These are phyloP conservation scores for Sporothrix curviconia DNA, from an alignment of 2,329 filamentous ascomycete genomes.

Conservation along the genomic window DNA sequence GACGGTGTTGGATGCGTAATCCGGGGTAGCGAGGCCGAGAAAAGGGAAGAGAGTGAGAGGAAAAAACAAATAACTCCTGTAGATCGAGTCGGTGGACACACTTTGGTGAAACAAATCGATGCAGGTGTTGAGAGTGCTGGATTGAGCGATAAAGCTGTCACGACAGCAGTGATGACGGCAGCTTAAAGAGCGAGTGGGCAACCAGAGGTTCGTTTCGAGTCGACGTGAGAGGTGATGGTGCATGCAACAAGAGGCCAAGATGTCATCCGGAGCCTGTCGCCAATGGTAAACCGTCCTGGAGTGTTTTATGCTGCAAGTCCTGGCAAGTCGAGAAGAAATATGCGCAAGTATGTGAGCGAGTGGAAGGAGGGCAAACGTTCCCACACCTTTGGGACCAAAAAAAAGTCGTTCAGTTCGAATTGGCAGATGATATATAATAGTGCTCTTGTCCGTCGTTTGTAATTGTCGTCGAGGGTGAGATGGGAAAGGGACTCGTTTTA, in stretches of 20 bases:
- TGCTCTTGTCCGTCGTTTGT: background rate
- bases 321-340: background rate
- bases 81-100: too few relatives aligned
- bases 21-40: background rate
- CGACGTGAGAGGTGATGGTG: background rate
- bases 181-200: background rate
- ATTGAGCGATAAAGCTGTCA: constrained; percentile 3
- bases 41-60: background rate
- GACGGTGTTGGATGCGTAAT: background rate
- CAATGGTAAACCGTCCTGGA: background rate
- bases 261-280: background rate
- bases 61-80: too few relatives aligned
- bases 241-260: background rate
- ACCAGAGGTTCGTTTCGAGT: too few relatives aligned
- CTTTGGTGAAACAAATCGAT: too few relatives aligned
- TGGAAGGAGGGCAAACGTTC: background rate
- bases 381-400: constrained; percentile 1
- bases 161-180: background rate
- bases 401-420: too few relatives aligned
- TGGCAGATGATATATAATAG: too few relatives aligned
- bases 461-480: too few relatives aligned
- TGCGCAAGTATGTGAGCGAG: constrained; percentile 2
- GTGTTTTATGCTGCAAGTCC: background rate
- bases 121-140: background rate
- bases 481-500: too few relatives aligned